These are phyloP conservation scores for Ustilago bromivora DNA, from an alignment of 1,284 basidiomycete genomes.

Conservation along the genomic window DNA sequence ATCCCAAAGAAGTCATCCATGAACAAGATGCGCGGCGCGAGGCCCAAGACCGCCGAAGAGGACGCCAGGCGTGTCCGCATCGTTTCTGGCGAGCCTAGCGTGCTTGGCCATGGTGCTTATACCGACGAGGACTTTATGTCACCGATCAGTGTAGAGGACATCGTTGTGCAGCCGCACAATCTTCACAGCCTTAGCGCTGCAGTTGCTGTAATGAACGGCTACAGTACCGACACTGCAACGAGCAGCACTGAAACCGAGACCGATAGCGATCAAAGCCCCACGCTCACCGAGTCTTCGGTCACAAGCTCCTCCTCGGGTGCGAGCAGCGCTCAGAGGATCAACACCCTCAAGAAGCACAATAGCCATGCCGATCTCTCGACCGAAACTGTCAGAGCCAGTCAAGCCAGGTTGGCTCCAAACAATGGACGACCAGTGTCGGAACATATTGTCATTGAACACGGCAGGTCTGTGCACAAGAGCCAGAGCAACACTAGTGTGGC, in stretches of 20 bases:
- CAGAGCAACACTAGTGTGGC: conserved; percentile 38
- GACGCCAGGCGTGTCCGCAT: conserved; percentile 55
- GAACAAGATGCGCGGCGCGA: conserved; percentile 36
- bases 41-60: conserved; percentile 43
- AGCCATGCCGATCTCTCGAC: conserved; percentile 15
- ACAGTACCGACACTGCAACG: conserved; percentile 37
- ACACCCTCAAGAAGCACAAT: conserved; percentile 31
- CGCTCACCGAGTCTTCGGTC: conserved; percentile 43
- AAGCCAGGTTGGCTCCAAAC: neutral
- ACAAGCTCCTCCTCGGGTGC: conserved; percentile 25
- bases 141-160: conserved; percentile 23
- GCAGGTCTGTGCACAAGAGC: conserved; percentile 32
- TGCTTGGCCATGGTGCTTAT: conserved; percentile 52
- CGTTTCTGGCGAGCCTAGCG: conserved; percentile 53
- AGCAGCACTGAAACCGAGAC: conserved; percentile 39
- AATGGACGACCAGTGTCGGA: conserved; percentile 6
- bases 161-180: conserved; percentile 36
- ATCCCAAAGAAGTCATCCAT: conserved; percentile 43
- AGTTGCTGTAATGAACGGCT: conserved; percentile 40
- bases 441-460: conserved; percentile 4
- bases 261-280: conserved; percentile 39
- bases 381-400: neutral
- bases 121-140: conserved; percentile 50
- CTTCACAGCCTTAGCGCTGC: conserved; percentile 49
- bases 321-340: conserved; percentile 14